A percentile compares a stretch with the other conserved stretches of the same genome.
phyloP scores from a whole-genome alignment of 305 asterid species.

The Fraxinus dipetala region DNA sequence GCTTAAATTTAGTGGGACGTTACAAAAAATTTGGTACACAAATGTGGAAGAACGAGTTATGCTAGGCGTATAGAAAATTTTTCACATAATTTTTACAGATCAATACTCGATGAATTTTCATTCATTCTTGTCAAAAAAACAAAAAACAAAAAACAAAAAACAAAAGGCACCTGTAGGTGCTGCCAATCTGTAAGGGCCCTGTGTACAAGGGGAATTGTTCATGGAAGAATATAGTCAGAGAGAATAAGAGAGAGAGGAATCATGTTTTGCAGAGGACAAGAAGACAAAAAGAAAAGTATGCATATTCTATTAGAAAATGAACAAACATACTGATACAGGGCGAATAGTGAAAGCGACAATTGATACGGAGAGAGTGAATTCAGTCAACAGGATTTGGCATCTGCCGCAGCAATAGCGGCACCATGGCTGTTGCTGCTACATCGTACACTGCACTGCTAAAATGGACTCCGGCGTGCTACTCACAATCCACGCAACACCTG shows the following conservation, averaged over 20 bases:
- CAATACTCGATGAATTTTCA: too few relatives aligned
- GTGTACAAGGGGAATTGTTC: too few relatives aligned
- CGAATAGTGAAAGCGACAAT: constrained; percentile 29
- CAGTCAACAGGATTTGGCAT: constrained; percentile 15
- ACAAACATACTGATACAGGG: neutral
- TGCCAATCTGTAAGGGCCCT: too few relatives aligned
- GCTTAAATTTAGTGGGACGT: neutral
- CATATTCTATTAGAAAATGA: neutral
- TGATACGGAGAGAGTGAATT: constrained; percentile 20
- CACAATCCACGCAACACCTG: neutral
- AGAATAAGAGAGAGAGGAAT: neutral
- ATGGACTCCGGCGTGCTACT: constrained; percentile 27
- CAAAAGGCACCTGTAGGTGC: too few relatives aligned
- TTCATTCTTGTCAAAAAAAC: too few relatives aligned
- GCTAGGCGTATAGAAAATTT: too few relatives aligned
- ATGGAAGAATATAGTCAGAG: too few relatives aligned
- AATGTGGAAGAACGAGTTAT: neutral
- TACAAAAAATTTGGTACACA: neutral
- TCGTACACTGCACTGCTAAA: too few relatives aligned
- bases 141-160: too few relatives aligned
- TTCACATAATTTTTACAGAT: too few relatives aligned
- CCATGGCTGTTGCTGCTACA: neutral
- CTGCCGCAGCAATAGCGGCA: neutral
- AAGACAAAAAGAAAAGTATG: neutral
- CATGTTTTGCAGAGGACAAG: neutral